A percentile compares a stretch with the other conserved stretches of the same genome.
phyloP scores from a whole-genome alignment of 2,329 filamentous ascomycete species.

The Incumbomyces lentus region DNA sequence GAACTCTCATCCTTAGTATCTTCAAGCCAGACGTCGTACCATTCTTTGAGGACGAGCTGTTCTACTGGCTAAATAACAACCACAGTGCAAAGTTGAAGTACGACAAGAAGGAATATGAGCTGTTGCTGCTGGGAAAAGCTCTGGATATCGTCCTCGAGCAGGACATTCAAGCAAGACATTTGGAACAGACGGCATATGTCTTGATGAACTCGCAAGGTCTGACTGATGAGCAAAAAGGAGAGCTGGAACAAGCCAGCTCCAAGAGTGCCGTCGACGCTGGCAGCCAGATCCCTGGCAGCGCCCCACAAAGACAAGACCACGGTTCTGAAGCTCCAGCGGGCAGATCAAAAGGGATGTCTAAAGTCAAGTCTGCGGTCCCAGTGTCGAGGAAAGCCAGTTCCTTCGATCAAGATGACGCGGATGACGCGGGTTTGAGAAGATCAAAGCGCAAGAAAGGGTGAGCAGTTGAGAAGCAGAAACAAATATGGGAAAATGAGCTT shows the following conservation, averaged over 20 bases:
- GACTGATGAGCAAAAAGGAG: conserved; percentile 4
- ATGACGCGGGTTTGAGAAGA: not conserved
- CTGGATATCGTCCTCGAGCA: conserved; percentile 8
- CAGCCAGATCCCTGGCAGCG: not conserved
- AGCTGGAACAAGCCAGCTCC: conserved; percentile 3
- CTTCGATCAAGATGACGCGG: not conserved
- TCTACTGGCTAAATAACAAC: conserved; percentile 28
- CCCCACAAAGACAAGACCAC: not conserved
- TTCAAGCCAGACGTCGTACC: conserved; percentile 24
- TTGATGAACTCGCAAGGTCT: conserved; percentile 15
- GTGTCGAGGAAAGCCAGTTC: not conserved
- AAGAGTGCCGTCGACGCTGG: not conserved
- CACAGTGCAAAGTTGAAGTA: conserved; percentile 30
- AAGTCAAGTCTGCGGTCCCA: not conserved
- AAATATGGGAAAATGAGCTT: not conserved
- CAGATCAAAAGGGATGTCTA: not conserved
- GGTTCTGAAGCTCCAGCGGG: not conserved
- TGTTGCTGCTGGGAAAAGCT: conserved; percentile 7
- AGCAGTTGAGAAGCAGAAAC: not conserved
- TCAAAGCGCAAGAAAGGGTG: conserved; percentile 4
- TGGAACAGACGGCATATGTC: conserved; percentile 20
- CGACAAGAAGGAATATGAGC: conserved; percentile 29
- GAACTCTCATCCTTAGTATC: conserved; percentile 32
- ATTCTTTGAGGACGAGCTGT: conserved; percentile 36
- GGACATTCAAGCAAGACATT: conserved; percentile 10